Evolutionary conservation across 225 moss, liverwort and hornwort genomes (phyloP).

Genomic region (Anthoceros angustus): DNA sequence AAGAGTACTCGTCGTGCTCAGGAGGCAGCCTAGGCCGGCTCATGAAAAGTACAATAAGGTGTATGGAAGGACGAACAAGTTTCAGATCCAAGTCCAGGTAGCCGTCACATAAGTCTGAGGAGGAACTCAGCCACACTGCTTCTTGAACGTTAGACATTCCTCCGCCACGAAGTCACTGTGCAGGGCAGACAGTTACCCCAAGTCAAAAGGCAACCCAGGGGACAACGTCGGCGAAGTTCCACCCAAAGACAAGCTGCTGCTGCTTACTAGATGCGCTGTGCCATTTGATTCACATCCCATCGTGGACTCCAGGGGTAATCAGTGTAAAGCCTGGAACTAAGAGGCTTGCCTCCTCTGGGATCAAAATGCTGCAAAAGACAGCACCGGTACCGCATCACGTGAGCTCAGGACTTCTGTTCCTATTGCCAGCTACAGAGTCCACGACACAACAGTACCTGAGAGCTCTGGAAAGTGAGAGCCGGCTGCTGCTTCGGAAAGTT

Average conservation of each 20-base stretch:
- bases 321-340: constrained; percentile 51
- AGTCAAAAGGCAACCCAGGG: neutral
- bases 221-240: neutral
- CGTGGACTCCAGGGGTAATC: constrained; percentile 98
- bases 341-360: constrained; percentile 59
- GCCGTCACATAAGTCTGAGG: neutral
- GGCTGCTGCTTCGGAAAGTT: constrained; percentile 93
- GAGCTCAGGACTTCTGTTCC: neutral
- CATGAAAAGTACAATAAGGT: too few species aligned
- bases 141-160: constrained; percentile 78
- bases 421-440: neutral
- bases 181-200: neutral
- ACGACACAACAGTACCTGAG: constrained; percentile 39
- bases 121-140: constrained; percentile 28
- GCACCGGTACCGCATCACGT: neutral
- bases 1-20: too few species aligned
- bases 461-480: constrained; percentile 66
- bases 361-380: constrained; percentile 61
- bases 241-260: neutral
- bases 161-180: constrained; percentile 81
- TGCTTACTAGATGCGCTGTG: constrained; percentile 63
- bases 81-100: too few species aligned
- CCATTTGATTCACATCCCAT: constrained; percentile 87
- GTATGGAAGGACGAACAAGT: neutral
- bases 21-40: too few species aligned